Base-by-base conservation (phyloP, 805 yeast genomes). In the Phaffomyces thermotolerans region DNA sequence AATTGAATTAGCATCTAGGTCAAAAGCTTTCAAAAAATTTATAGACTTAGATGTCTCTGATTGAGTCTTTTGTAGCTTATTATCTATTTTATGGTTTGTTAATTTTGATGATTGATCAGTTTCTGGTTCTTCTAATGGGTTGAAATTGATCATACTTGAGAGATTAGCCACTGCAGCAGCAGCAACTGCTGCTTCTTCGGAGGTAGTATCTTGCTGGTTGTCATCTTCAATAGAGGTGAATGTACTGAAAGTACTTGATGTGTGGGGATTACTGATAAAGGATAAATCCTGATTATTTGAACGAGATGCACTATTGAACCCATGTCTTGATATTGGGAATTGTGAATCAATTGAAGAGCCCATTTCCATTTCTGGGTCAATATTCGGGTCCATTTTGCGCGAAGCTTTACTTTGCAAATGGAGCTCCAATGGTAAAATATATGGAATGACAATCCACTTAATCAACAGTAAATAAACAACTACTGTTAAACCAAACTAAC, bases 151-250 rank as follows among this genome's bases (percentile, higher is more conserved):
- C 37, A 57, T 51, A 34, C 49, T 55, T 13, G 60, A 52, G 33
- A 56, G 37, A 36, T 52, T 52, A 4, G 58, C 56, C 27, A 53
- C 55, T 6, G 57, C 57, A 14, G 56, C 56, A 20, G 52, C 53
- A 8, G 50, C 55, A 17, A 46, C 43, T 2, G 45, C 45, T 18
- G 32, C 42, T 8, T 41, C 42, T 22, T 31, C 23, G 25, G 23
- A n/a, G 3, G 40, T 33, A 1, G 24, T 8, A 8, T 35, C 46
- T 4, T 30, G 23, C 1, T 34, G 23, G 4, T 46, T 39, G 12
- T 43, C 43, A 31, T 46, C 44, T 7, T 43, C 39, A 17, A 44
- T 39, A 3, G 43, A 40, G 2, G 46, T 37, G 24, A 32, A 43
- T 3, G 40, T 37, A 24, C 36, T 37, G 35, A 43, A 43, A 8